Evolutionary conservation across 2,329 filamentous ascomycete species (phyloP), one percentile per base, ranked within the genome.

Genomic region (Exophiala sp.): DNA sequence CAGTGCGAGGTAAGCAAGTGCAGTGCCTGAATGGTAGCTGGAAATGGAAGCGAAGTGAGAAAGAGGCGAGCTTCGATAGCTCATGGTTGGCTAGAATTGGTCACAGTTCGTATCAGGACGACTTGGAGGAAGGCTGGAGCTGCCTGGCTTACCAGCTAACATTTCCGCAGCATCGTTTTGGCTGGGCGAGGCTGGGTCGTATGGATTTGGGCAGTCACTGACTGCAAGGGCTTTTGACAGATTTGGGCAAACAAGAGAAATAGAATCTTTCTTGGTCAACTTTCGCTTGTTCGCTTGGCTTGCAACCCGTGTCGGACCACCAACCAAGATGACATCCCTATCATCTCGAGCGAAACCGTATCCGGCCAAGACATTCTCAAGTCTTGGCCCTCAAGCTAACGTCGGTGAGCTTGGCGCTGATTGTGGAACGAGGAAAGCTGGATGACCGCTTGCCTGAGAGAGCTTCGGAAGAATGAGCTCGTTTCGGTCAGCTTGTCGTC

Each of bases 181-280:
- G 5, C 6, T 18, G 8, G 14, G 41, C 46, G 47, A n/a, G n/a
- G n/a, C n/a, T 50, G 47, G 38, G 41, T 40, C 18, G 39, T 45
- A 16, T 46, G n/a, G n/a, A n/a, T n/a, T 35, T 54, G 47, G 46
- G 18, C 52, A 48, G 32, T 16, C 33, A 16, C 16, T 12, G 11
- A 43, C n/a, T 21, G 9, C 33, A 20, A 32, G 10, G 14, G 10
- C 16, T 46, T 38, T 14, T 51, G 40, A 51, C 45, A 36, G 5
- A n/a, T 16, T n/a, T 4, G 18, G 12, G 18, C 18, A 38, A 38
- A 3, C 12, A 3, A 5, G 29, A 24, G 35, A 36, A 21, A 16
- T 9, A 16, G 35, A 21, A 21, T 32, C 10, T 20, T 9, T 18
- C 29, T 14, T 16, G 14, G 9, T 33, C 45, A 47, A 33, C 20